Evolutionary conservation across 1,284 basidiomycete species (phyloP).

Genomic region (Moniliella sp.): DNA sequence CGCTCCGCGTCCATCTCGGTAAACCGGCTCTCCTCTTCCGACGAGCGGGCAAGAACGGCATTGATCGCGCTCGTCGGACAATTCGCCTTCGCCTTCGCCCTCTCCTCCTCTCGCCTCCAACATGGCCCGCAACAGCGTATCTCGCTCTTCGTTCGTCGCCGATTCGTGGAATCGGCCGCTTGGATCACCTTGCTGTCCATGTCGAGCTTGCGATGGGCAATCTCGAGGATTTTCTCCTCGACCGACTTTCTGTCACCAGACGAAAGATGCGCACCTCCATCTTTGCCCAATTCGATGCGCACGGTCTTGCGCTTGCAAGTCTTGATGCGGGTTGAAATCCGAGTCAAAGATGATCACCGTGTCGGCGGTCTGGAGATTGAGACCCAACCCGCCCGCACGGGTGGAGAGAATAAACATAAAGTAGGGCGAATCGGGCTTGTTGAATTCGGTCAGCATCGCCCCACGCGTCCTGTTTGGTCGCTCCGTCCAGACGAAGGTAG

Average conservation of each 20-base stretch:
- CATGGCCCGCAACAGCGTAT: conserved; percentile 59
- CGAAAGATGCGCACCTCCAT: conserved; percentile 88
- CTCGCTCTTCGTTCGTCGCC: conserved; percentile 89
- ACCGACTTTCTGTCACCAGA: conserved; percentile 95
- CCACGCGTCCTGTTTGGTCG: conserved; percentile 95
- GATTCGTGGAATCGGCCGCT: conserved; percentile 98
- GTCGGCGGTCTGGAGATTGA: conserved; percentile 93
- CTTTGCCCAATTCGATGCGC: conserved; percentile 99
- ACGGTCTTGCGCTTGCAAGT: conserved; percentile 62
- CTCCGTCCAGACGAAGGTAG: conserved; percentile 84
- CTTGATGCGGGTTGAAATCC: conserved; percentile 37
- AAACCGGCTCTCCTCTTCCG: conserved; percentile 60
- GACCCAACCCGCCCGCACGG: conserved; percentile 82
- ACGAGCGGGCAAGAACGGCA: conserved; percentile 65
- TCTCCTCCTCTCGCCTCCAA: conserved; percentile 33
- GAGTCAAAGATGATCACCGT: conserved; percentile 81
- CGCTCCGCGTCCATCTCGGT: conserved; percentile 65
- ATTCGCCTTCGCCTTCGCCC: conserved; percentile 47
- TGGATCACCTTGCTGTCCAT: conserved; percentile 81
- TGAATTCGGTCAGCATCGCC: conserved; percentile 68
- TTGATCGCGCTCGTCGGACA: conserved; percentile 96
- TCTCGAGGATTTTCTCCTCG: conserved; percentile 85
- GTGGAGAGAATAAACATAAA: conserved; percentile 71
- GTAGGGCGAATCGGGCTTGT: conserved; percentile 68
- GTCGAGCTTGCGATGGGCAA: conserved; percentile 86